Conservation (phyloP, 108 stramenopile species). For the Pseudonitzschia pungens region DNA sequence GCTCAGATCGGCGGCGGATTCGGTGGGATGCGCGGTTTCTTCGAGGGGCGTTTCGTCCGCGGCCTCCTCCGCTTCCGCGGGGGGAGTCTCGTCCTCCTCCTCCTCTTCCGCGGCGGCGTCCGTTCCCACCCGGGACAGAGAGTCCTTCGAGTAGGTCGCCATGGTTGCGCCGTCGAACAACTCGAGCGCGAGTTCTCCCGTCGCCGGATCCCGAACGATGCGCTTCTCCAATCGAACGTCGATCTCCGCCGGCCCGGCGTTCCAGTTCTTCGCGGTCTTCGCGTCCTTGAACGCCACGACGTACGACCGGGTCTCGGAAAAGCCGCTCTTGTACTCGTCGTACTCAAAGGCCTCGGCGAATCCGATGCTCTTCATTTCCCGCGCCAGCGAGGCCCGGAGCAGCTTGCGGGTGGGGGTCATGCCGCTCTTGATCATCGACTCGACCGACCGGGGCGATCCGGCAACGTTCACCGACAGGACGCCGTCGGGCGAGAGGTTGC, state of each 20-base stretch:
- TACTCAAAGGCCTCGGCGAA: slow-evolving; percentile 22
- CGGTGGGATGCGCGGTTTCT: neutral
- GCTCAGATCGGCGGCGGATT: neutral
- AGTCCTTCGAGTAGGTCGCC: slow-evolving; percentile 22
- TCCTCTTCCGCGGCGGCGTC: neutral
- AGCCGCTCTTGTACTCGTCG: slow-evolving; percentile 28
- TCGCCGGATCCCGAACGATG: slow-evolving; percentile 40
- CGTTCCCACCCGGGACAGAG: neutral
- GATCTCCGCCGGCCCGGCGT: slow-evolving; percentile 39
- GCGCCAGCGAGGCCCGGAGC: neutral
- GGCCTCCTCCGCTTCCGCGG: neutral
- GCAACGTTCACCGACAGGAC: slow-evolving; percentile 51
- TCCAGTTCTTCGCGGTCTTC: slow-evolving; percentile 22
- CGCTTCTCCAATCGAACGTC: slow-evolving; percentile 34
- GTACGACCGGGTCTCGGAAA: slow-evolving; percentile 9
- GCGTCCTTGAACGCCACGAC: slow-evolving; percentile 30
- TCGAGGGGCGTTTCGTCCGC: neutral
- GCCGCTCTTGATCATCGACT: slow-evolving; percentile 9
- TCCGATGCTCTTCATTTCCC: slow-evolving; percentile 13
- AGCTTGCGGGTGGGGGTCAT: neutral
- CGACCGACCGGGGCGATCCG: slow-evolving; percentile 1
- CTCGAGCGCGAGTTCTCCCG: slow-evolving; percentile 38
- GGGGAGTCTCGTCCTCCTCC: too few species aligned
- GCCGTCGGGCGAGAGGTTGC: slow-evolving; percentile 45
- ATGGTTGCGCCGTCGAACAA: slow-evolving; percentile 67